Evolutionary conservation across 2,329 filamentous ascomycete genomes (phyloP), one percentile per base, ranked within the genome.

Genomic region (Fusarium sp.): DNA sequence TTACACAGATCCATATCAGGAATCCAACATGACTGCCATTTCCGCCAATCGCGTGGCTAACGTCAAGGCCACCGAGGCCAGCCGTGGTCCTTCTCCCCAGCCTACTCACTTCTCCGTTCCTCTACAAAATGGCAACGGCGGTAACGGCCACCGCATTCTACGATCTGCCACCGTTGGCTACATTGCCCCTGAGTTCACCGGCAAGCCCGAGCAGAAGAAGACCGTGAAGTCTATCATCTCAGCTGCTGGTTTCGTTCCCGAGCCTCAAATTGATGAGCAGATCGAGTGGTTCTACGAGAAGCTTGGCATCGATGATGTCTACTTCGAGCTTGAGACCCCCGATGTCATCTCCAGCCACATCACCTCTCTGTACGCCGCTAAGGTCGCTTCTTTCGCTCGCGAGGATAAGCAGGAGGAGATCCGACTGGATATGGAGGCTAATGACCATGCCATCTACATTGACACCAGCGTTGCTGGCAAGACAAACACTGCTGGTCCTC

Each of bases 281-380:
- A 93, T 95, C 56, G 88, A 90, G 67, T 99, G 96, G 95, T 99
- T 99, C 86, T 99, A 99, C 86, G 93, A 96, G 81, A 93, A 97
- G 82, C 90, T 99, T 29, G 96, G 96, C 76, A 99, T 99, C 77
- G 96, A 99, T 79, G 96, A 98, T 86, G 95, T 97, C 84, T 98
- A 98, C 87, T 98, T 98, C 85, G 91, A 95, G 80, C 94, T 95
- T 74, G 95, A 98, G 85, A 90, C 88, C 8, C 92, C 93, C 22
- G 91, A 93, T 62, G 94, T 94, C 65, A 97, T 99, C 79, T 93
- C 94, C 75, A 97, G 92, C 81, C 94, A 98, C 81, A 95, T 99
- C 80, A 95, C 95, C 68, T 98, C 95, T 15, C 90, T 99, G 53
- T 99, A 98, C 80, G 96, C 96, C 59, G 96, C 95, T 81, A 98